A percentile compares a stretch with the other conserved stretches of the same genome.
phyloP scores from a whole-genome alignment of 1,139 yeast genomes.

The Pichia sp. region DNA sequence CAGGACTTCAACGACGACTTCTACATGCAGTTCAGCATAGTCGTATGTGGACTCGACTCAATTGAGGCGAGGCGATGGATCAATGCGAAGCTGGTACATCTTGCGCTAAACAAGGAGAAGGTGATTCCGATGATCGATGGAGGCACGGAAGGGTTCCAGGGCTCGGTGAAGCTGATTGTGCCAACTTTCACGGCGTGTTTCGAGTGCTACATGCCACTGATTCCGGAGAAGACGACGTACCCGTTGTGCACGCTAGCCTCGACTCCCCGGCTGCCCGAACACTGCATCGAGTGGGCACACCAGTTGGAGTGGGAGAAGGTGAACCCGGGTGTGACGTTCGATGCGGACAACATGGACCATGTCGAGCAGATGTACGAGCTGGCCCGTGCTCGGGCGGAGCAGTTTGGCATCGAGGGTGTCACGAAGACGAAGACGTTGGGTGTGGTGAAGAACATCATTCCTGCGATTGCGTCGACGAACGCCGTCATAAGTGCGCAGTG shows the following conservation, averaged over 20 bases:
- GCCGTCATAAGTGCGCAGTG: conserved; percentile 91
- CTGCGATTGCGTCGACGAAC: conserved; percentile 92
- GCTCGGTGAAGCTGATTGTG: conserved; percentile 82
- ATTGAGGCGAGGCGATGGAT: conserved; percentile 93
- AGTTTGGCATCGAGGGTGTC: conserved; percentile 68
- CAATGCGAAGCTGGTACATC: conserved; percentile 63
- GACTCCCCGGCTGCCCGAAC: conserved; percentile 90
- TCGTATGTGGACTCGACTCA: conserved; percentile 85
- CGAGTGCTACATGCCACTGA: conserved; percentile 82
- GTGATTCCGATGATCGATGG: conserved; percentile 88
- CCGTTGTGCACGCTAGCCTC: conserved; percentile 95
- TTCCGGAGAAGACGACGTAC: conserved; percentile 65
- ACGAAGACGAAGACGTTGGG: conserved; percentile 73
- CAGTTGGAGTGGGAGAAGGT: conserved; percentile 67
- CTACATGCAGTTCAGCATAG: conserved; percentile 64
- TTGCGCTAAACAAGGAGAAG: conserved; percentile 29
- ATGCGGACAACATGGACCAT: conserved; percentile 67
- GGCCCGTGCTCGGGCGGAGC: conserved; percentile 56
- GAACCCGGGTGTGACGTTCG: conserved; percentile 47
- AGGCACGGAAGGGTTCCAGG: conserved; percentile 93
- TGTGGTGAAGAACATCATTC: conserved; percentile 86
- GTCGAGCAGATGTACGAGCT: conserved; percentile 59
- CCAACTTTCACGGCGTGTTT: conserved; percentile 87
- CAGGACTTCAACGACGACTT: conserved; percentile 66
- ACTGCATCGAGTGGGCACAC: conserved; percentile 89